phyloP scores from a whole-genome alignment of 2,329 filamentous ascomycete species.

The Blumeria graminis region DNA sequence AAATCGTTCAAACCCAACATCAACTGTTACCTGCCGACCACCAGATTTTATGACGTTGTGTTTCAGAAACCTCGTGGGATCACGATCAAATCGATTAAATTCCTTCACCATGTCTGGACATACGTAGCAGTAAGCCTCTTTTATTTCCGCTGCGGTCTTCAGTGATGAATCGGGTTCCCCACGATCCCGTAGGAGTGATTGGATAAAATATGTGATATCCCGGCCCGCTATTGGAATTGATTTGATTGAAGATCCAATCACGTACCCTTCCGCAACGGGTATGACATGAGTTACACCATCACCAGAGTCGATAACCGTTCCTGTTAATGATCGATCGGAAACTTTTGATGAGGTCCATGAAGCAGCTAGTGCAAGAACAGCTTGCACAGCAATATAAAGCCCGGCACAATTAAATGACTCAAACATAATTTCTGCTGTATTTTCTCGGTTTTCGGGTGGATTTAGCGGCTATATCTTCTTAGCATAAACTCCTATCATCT shows the following conservation, averaged over 20 bases:
- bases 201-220: constrained; percentile 97
- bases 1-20: constrained; percentile 95
- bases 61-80: constrained; percentile 74
- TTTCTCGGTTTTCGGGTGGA: constrained; percentile 94
- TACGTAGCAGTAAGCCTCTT: constrained; percentile 97
- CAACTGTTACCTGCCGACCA: constrained; percentile 62
- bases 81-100: constrained; percentile 80
- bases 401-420: constrained; percentile 99
- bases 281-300: constrained; percentile 99
- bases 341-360: constrained; percentile 99
- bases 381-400: constrained; percentile 95
- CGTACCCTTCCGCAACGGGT: constrained; percentile 92
- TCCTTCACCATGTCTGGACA: constrained; percentile 98
- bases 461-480: constrained; percentile 50
- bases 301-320: constrained; percentile 94
- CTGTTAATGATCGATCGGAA: constrained; percentile 81
- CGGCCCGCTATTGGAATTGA: constrained; percentile 93
- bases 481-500: not conserved
- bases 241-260: constrained; percentile 97
- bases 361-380: constrained; percentile 81
- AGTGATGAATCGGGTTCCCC: constrained; percentile 91
- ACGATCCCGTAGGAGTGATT: constrained; percentile 82
- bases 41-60: constrained; percentile 71
- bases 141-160: constrained; percentile 94
- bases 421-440: constrained; percentile 98